These are phyloP conservation scores for Xylaria sp. DNA, from an alignment of 2,329 filamentous ascomycete genomes.

Conservation along the genomic window DNA sequence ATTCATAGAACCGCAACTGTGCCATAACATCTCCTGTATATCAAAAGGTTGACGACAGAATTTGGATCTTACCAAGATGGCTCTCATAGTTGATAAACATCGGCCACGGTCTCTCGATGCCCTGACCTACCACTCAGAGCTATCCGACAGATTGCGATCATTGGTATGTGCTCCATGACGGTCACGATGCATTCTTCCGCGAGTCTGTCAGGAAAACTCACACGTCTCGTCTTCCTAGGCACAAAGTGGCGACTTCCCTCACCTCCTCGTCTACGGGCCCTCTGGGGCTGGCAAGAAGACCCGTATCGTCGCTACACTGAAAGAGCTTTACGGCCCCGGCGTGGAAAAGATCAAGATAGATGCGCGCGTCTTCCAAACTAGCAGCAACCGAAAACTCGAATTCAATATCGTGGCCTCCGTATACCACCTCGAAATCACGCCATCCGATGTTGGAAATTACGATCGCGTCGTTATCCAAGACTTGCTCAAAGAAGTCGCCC, in stretches of 20 bases:
- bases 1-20: not conserved
- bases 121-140: constrained; percentile 87
- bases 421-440: constrained; percentile 98
- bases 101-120: constrained; percentile 78
- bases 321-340: constrained; percentile 92
- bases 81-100: constrained; percentile 77
- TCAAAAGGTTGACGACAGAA: not conserved
- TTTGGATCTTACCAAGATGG: constrained; percentile 57
- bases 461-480: constrained; percentile 97
- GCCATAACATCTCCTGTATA: not conserved
- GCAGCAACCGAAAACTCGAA: constrained; percentile 94
- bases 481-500: constrained; percentile 94
- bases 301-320: constrained; percentile 91
- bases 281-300: constrained; percentile 98
- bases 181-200: constrained; percentile 8
- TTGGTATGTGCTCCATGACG: constrained; percentile 67
- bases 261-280: constrained; percentile 95
- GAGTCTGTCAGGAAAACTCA: constrained; percentile 22
- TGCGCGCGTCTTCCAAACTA: constrained; percentile 94
- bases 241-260: constrained; percentile 96
- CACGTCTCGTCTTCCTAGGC: constrained; percentile 66
- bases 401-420: constrained; percentile 98
- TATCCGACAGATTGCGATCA: constrained; percentile 86
- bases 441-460: constrained; percentile 95
- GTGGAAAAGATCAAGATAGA: constrained; percentile 99